Percentiles rank a stretch among this genome's conserved stretches.
Evolutionary conservation across 1,284 basidiomycete species (phyloP).

Genomic region (Rhodotorula sp.): DNA sequence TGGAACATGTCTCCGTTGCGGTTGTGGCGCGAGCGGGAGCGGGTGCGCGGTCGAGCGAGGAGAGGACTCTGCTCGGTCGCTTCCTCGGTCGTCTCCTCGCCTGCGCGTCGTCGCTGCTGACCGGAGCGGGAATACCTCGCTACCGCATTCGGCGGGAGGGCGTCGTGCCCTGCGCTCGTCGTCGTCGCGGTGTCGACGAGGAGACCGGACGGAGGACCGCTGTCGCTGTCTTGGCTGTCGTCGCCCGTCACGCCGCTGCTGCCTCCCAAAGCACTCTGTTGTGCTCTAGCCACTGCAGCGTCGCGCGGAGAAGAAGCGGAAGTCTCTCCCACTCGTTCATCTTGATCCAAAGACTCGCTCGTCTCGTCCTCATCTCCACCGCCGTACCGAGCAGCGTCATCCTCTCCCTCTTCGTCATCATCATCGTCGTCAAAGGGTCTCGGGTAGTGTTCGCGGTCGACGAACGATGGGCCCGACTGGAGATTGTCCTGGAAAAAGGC

Average conservation of each 20-base stretch:
- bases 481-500: constrained; percentile 42
- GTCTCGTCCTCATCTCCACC: no score
- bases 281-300: no score
- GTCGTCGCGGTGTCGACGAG: not conserved
- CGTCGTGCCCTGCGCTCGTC: constrained; percentile 10
- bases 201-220: not conserved
- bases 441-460: constrained; percentile 33
- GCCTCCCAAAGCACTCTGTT: not conserved
- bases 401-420: not conserved
- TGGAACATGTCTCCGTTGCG: not conserved
- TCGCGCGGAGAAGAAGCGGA: no score
- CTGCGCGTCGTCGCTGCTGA: not conserved
- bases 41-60: not conserved
- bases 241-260: not conserved
- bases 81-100: not conserved
- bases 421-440: constrained; percentile 30
- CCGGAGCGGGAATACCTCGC: not conserved
- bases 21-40: no score
- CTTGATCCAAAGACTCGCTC: not conserved
- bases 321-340: not conserved
- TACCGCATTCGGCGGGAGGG: constrained; percentile 34
- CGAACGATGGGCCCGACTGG: constrained; percentile 38
- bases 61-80: constrained; percentile 14
- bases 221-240: not conserved
- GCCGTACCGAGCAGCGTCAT: not conserved